Conservation (phyloP, 768 basidiomycete species). For the Phaffia australis region DNA sequence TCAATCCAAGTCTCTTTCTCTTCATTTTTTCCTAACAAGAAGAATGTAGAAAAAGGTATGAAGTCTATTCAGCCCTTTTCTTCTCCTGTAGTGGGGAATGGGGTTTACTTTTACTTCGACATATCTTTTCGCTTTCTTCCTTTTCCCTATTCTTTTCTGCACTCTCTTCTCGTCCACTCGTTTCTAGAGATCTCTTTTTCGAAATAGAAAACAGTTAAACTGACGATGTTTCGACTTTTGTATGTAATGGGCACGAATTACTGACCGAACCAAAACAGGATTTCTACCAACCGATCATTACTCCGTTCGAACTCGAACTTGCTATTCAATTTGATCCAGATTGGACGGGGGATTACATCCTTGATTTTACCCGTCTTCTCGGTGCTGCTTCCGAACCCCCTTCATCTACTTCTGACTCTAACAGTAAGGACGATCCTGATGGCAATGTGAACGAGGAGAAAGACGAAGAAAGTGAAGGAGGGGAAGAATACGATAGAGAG, state of each 20-base stretch:
- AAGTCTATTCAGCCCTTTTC: constrained; percentile 26
- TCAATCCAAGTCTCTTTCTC: neutral
- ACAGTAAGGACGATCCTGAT: neutral
- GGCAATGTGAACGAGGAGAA: constrained; percentile 41
- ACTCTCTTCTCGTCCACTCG: neutral
- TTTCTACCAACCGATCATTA: constrained; percentile 79
- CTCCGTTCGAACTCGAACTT: constrained; percentile 79
- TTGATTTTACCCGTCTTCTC: constrained; percentile 54
- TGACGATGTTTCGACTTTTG: neutral
- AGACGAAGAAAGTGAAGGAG: neutral
- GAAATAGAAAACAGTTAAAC: no score
- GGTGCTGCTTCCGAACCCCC: neutral
- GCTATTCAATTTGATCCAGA: constrained; percentile 59
- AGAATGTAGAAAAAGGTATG: neutral
- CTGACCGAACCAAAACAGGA: constrained; percentile 48
- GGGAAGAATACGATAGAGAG: constrained; percentile 36
- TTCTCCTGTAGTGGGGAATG: constrained; percentile 4
- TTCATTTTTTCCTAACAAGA: neutral
- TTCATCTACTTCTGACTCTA: neutral
- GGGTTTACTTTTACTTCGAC: constrained; percentile 25
- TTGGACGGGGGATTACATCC: constrained; percentile 66
- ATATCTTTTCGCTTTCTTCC: no score
- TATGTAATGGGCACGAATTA: neutral
- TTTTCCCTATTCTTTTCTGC: neutral
- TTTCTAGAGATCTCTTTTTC: neutral